Base-by-base conservation (phyloP, 169 alveolate species). In the Theileria orientalis region DNA sequence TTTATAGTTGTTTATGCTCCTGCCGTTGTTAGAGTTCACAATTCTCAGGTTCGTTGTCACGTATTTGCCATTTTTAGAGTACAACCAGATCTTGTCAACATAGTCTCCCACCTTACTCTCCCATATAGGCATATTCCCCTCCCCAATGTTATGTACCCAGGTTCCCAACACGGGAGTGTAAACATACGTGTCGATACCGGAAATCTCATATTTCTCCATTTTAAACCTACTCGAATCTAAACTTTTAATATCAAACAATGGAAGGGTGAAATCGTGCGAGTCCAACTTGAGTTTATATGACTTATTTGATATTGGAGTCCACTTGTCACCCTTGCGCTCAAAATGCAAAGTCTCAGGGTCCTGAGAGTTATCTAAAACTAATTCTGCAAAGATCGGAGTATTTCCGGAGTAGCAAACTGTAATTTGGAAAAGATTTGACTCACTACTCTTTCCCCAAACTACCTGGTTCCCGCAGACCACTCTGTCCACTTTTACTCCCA, bases 11-110 rank as follows among this genome's bases (percentile, higher is more conserved):
- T 27, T 59, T 35, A 59, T 8, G 19, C 44, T 40, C 21, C 25
- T 27, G 29, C 69, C 37, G 29, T 59, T 37, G 25, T 32, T 59
- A 40, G 69, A 59, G 37, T 59, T 37, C 7, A 40, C 25, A n/a
- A 59, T 37, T 16, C 69, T 9, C 21, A 59, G 37, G 25, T 27
- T 32, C 0, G 69, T 40, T 25, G 44, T 32, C 30, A 59, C 40
- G 25, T 59, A 59, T 16, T 59, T 40, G 21, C 69, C 69, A 35
- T 11, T 33, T 59, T 37, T 59, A 16, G 69, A 59, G n/a, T 59
- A 59, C 14, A 59, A 29, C 69, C 69, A 59, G 29, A 59, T 40
- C 25, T 59, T 59, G n/a, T 59, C 69, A 29, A 59, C 69, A 32
- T 37, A 35, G 25, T 59, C 37, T 35, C 49, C 69, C 14, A 32